Conservation (phyloP, 768 basidiomycete genomes). For the Exidia glandulosa region DNA sequence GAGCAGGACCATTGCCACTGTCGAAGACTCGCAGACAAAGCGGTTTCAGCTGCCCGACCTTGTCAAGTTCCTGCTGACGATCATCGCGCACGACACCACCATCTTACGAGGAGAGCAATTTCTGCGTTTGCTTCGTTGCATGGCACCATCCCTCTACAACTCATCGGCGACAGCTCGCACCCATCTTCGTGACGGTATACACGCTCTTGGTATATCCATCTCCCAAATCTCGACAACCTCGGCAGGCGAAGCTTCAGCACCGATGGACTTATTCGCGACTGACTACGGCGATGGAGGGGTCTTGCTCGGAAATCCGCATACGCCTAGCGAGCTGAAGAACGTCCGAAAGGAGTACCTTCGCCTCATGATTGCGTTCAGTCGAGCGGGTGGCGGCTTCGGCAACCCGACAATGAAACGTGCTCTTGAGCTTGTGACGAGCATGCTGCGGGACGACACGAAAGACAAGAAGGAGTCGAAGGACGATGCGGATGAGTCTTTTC, state of each 20-base stretch:
- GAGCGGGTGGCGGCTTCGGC: conserved; percentile 11
- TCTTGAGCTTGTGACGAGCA: conserved; percentile 44
- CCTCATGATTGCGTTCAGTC: conserved; percentile 10
- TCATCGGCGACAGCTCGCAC: conserved; percentile 40
- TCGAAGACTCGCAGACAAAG: conserved; percentile 46
- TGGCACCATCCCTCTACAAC: conserved; percentile 48
- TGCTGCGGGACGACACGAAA: too few relatives aligned
- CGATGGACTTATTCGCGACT: background rate
- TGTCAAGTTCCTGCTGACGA: conserved; percentile 61
- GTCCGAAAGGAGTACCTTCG: conserved; percentile 59
- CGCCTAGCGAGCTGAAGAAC: conserved; percentile 39
- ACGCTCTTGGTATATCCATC: conserved; percentile 48
- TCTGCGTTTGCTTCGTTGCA: conserved; percentile 45
- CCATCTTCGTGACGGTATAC: conserved; percentile 54
- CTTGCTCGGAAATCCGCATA: conserved; percentile 31
- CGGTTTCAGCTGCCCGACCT: conserved; percentile 52
- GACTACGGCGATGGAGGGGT: background rate
- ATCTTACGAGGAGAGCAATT: conserved; percentile 62
- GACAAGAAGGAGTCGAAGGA: too few relatives aligned
- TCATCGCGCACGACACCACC: conserved; percentile 64
- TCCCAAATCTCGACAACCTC: conserved; percentile 14
- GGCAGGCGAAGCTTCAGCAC: background rate
- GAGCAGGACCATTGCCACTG: conserved; percentile 29
- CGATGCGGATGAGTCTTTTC: background rate
- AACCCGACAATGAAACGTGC: conserved; percentile 6